Evolutionary conservation across 805 yeast species (phyloP), one percentile per base, ranked within the genome.

Genomic region (Torulaspora gathmanii): DNA sequence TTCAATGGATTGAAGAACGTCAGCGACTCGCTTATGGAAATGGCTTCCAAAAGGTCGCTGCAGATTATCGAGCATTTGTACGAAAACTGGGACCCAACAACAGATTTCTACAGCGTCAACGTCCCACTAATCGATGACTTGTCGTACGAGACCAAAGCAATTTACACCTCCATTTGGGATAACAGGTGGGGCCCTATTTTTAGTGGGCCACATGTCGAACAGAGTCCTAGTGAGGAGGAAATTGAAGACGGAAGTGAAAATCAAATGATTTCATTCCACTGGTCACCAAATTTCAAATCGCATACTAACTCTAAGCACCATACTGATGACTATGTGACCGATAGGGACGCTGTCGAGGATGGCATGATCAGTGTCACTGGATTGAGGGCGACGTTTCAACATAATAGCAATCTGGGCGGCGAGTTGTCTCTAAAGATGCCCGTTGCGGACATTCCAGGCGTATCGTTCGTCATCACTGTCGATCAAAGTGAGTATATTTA

Each of bases 251-350:
- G 70, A 16, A 65, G 72, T 3, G 68, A 69, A 20, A 61, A 66
- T 17, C 68, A 76, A 16, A 60, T 67, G 48, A 70, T 75, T 25
- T 72, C 76, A 44, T 93, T 80, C 65, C 70, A 69, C 49, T 91
- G 99, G 99, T 72, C 73, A 35, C 99, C 99, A 0, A 79, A 89
- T 60, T 88, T 87, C 65, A 76, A 74, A 35, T 66, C 72, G 15
- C 63, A 53, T 33, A 54, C 56, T 8, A 46, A 58, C 30, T 60
- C 57, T 2, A 55, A 50, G 37, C 61, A 60, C 33, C 58, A 57
- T 30, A 53, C 52, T 22, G 58, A 56, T 26, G 60, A 58, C 11
- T 63, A 66, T 2, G 76, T 79, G 38, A 75, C 78, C 27, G 96
- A 89, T 61, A 89, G 86, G 45, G 75, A 83, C 66, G 82, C 80